phyloP scores from a whole-genome alignment of 805 yeast genomes.

The Candida argentea region DNA sequence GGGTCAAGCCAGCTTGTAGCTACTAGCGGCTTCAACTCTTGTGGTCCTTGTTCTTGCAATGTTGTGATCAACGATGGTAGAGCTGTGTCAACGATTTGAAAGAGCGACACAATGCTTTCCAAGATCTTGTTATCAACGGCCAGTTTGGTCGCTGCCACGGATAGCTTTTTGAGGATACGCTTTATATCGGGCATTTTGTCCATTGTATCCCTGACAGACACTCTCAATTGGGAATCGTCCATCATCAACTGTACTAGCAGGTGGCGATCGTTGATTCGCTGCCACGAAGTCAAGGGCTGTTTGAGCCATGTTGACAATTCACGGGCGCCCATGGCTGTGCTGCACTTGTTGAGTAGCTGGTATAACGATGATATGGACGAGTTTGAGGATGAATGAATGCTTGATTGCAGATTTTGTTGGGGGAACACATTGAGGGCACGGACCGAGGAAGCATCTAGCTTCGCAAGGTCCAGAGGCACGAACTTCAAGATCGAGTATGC shows the following conservation, averaged over 20 bases:
- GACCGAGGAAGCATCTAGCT: slow-evolving; percentile 83
- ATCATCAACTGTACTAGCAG: slow-evolving; percentile 62
- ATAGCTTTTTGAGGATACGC: slow-evolving; percentile 60
- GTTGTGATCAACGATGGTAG: background rate
- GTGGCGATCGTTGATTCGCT: slow-evolving; percentile 59
- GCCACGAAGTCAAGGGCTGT: slow-evolving; percentile 73
- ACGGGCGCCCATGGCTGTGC: slow-evolving; percentile 82
- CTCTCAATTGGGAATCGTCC: slow-evolving; percentile 59
- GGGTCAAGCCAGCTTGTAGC: slow-evolving; percentile 48
- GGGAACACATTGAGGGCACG: slow-evolving; percentile 85
- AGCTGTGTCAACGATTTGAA: slow-evolving; percentile 41
- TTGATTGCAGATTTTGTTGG: slow-evolving; percentile 3
- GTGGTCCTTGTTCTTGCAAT: slow-evolving; percentile 26
- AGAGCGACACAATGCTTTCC: slow-evolving; percentile 84
- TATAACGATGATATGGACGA: slow-evolving; percentile 41
- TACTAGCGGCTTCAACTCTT: slow-evolving; percentile 26
- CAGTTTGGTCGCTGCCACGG: slow-evolving; percentile 18
- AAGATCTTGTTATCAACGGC: slow-evolving; percentile 45
- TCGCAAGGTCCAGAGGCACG: slow-evolving; percentile 73
- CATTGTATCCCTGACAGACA: slow-evolving; percentile 53
- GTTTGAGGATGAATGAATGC: slow-evolving; percentile 6
- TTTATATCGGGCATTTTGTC: slow-evolving; percentile 75
- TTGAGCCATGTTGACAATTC: slow-evolving; percentile 89
- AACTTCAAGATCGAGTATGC: slow-evolving; percentile 52
- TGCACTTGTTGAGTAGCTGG: slow-evolving; percentile 82